phyloP scores from a whole-genome alignment of 257 asterid species.

The Salvia rosmarinus region DNA sequence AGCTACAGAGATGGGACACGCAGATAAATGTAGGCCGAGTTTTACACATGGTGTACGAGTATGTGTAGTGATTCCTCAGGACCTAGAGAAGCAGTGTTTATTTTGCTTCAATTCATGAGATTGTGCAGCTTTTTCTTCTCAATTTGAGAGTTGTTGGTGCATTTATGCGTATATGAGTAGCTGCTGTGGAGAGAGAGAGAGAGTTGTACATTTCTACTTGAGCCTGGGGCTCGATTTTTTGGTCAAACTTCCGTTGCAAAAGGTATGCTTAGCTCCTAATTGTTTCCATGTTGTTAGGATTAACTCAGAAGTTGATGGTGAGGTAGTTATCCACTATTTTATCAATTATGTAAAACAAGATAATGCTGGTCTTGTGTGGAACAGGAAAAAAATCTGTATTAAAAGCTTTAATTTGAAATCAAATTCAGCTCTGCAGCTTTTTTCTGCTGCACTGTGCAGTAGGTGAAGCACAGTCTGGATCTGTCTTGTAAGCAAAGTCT shows the following conservation, averaged over 20 bases:
- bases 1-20: constrained; percentile 2
- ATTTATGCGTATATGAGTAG: neutral
- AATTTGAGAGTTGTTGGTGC: neutral
- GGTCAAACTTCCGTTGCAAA: constrained; percentile 16
- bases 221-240: constrained; percentile 17
- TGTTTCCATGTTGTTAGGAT: constrained; percentile 9
- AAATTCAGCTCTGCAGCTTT: neutral
- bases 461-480: neutral
- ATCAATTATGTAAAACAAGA: neutral
- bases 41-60: neutral
- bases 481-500: constrained; percentile 76
- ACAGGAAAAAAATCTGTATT: neutral
- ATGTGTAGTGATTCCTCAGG: neutral
- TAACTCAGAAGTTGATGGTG: neutral
- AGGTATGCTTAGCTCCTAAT: constrained; percentile 38
- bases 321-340: neutral
- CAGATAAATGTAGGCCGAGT: too few relatives aligned
- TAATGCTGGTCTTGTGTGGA: too few relatives aligned
- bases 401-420: neutral
- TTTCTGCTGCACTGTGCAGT: neutral
- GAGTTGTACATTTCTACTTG: constrained; percentile 12
- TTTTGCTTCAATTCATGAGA: constrained; percentile 19
- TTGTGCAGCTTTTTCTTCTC: constrained; percentile 16
- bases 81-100: constrained; percentile 26
- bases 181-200: constrained; percentile 11